Evolutionary conservation across 2,329 filamentous ascomycete genomes (phyloP).

Genomic region (Diaporthe caulivora): DNA sequence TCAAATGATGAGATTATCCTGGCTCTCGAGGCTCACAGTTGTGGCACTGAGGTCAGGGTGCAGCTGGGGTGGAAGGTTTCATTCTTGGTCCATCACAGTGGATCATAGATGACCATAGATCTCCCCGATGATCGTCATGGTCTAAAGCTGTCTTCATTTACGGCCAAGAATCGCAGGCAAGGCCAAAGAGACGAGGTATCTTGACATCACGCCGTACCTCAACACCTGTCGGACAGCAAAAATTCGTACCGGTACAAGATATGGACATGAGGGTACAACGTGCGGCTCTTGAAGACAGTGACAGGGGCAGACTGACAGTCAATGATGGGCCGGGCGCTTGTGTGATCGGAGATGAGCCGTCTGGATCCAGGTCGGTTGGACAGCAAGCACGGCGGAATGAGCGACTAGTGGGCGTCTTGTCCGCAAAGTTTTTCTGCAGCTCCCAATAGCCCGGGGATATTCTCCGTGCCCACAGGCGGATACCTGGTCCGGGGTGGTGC

Average conservation of each 20-base stretch:
- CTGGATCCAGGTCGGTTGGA: slow-evolving; percentile 2
- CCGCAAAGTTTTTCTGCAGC: background rate
- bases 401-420: slow-evolving; percentile 1
- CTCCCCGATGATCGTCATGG: background rate
- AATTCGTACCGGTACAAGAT: slow-evolving; percentile 32
- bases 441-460: background rate
- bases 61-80: background rate
- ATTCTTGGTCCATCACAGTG: background rate
- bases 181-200: background rate
- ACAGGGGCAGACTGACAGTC: background rate
- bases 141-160: background rate
- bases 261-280: background rate
- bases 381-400: background rate
- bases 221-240: background rate
- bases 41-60: background rate
- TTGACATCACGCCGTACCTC: slow-evolving; percentile 11
- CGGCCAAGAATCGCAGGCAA: background rate
- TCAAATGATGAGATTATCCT: background rate
- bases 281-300: background rate
- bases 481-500: slow-evolving; percentile 1
- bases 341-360: background rate
- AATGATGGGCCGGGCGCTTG: slow-evolving; percentile 29
- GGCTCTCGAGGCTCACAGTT: background rate
- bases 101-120: background rate
- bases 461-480: background rate